Evolutionary conservation across 768 basidiomycete genomes (phyloP), one percentile per base, ranked within the genome.

Genomic region (Boletus bicolor): DNA sequence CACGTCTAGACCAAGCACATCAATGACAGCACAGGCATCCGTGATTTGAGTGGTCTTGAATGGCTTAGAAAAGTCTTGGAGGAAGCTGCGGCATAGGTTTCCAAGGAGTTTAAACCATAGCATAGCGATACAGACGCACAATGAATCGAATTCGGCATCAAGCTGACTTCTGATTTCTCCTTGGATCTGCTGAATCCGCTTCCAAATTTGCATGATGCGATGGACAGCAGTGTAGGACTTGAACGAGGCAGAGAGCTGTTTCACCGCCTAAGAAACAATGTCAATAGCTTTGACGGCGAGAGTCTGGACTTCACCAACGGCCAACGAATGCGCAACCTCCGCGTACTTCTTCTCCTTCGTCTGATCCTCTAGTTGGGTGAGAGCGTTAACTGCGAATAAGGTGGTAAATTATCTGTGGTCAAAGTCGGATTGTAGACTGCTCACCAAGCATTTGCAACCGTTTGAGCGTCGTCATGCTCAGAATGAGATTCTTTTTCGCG

Each of bases 401-500:
- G n/a, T 35, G 5, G 48, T 55, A 35, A 51, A 39, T 43, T 12
- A 12, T 46, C 28, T 14, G 46, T 12, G 11, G 0, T 14, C 45
- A 14, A 44, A 28, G 44, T 30, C 5, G 21, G 54, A 21, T 5
- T 3, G n/a, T 41, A 48, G 38, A 42, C 28, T 37, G 73, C 86
- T 44, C 62, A 95, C 96, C 91, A 21, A 99, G 80, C 93, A 97
- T 97, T 68, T 93, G 93, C 66, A 98, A 76, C 54, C 93, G 76
- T 72, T 92, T 93, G 63, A 98, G 72, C 2, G 86, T 87, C 7
- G 90, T 95, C 84, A 98, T 94, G 64, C 90, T 91, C 26, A 83
- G 74, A 19, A 91, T 87, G 48, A 99, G 80, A 66, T 98, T 97
- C 74, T 86, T 87, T 81, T 98, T 98, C 17, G 93, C 94, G 36